phyloP scores from a whole-genome alignment of 2,329 filamentous ascomycete species.

The Beauveria rudraprayagi region DNA sequence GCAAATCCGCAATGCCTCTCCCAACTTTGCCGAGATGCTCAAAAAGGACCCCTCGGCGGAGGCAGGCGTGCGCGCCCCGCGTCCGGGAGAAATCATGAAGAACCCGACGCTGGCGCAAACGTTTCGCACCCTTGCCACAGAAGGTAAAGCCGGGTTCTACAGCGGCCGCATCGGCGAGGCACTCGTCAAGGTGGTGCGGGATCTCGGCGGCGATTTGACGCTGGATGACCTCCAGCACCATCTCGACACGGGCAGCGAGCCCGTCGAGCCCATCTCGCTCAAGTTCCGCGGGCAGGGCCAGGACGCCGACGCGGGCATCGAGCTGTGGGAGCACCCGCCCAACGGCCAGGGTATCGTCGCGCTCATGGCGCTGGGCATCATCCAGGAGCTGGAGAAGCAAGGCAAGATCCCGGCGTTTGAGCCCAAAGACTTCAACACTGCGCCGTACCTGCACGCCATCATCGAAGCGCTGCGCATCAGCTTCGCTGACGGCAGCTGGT shows the following conservation, averaged over 20 bases:
- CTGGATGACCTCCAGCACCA: slow-evolving; percentile 77
- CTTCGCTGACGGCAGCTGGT: slow-evolving; percentile 88
- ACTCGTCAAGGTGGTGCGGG: slow-evolving; percentile 67
- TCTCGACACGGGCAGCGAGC: slow-evolving; percentile 58
- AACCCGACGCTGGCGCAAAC: slow-evolving; percentile 75
- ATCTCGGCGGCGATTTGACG: slow-evolving; percentile 69
- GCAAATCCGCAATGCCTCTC: slow-evolving; percentile 62
- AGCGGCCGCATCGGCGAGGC: slow-evolving; percentile 73
- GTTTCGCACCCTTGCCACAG: slow-evolving; percentile 66
- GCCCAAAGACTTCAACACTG: slow-evolving; percentile 68
- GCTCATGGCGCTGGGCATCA: slow-evolving; percentile 85
- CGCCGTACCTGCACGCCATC: slow-evolving; percentile 73
- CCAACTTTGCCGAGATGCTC: slow-evolving; percentile 80
- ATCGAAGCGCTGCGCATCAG: slow-evolving; percentile 83
- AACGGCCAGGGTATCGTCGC: slow-evolving; percentile 96
- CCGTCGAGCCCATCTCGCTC: slow-evolving; percentile 78
- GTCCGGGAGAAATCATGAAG: slow-evolving; percentile 78
- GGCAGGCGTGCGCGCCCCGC: slow-evolving; percentile 66
- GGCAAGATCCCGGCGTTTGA: slow-evolving; percentile 67
- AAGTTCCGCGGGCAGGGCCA: slow-evolving; percentile 60
- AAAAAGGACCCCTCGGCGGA: slow-evolving; percentile 63
- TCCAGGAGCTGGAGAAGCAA: slow-evolving; percentile 72
- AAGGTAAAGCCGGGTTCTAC: slow-evolving; percentile 91
- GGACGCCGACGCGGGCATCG: slow-evolving; percentile 39
- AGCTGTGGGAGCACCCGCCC: slow-evolving; percentile 94